phyloP scores from a whole-genome alignment of 768 basidiomycete genomes.

The Lentinula boryana region DNA sequence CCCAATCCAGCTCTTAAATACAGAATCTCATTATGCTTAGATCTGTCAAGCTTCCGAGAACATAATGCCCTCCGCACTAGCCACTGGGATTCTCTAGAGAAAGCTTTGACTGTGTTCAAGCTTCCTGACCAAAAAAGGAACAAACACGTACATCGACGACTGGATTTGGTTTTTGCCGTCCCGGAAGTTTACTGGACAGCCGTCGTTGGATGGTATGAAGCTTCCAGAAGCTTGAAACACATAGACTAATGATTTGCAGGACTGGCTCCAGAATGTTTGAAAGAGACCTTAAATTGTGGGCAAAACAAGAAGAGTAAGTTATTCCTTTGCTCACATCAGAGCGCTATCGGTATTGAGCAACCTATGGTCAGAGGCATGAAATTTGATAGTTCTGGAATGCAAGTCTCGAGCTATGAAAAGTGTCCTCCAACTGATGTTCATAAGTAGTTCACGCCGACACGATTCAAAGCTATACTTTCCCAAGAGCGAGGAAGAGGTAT shows the following conservation, averaged over 20 bases:
- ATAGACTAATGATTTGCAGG: conserved; percentile 30
- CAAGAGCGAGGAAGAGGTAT: conserved; percentile 65
- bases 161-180: conserved; percentile 81
- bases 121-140: conserved; percentile 37
- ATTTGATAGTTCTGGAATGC: conserved; percentile 83
- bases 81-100: conserved; percentile 82
- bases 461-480: conserved; percentile 59
- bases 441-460: conserved; percentile 48
- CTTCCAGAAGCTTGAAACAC: background rate
- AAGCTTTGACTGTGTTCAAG: conserved; percentile 73
- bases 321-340: background rate
- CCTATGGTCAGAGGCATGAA: conserved; percentile 56
- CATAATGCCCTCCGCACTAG: conserved; percentile 47
- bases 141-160: conserved; percentile 51
- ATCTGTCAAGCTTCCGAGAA: conserved; percentile 53
- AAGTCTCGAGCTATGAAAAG: conserved; percentile 17
- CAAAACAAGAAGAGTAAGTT: conserved; percentile 48
- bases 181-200: conserved; percentile 83
- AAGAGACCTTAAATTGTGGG: conserved; percentile 73
- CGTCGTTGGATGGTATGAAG: conserved; percentile 74
- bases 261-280: conserved; percentile 90
- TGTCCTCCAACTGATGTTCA: background rate
- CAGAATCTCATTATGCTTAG: conserved; percentile 23
- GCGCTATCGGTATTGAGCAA: background rate
- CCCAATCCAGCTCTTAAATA: background rate